These are phyloP conservation scores for Leccinum ochraceum DNA, from an alignment of 768 basidiomycete genomes.

Conservation along the genomic window DNA sequence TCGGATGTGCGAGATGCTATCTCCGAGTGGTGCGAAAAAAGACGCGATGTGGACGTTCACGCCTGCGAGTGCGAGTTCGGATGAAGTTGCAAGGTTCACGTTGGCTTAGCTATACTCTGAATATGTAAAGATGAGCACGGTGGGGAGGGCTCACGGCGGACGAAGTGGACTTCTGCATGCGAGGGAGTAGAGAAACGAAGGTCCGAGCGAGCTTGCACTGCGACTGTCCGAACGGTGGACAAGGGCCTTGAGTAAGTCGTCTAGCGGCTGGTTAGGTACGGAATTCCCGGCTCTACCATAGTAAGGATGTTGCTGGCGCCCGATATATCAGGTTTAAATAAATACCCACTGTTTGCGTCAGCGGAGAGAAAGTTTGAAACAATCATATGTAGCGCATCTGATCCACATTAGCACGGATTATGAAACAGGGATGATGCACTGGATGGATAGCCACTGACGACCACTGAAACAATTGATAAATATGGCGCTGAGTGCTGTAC, in stretches of 20 bases:
- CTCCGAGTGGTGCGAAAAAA: slow-evolving; percentile 8
- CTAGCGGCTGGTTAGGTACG: not conserved
- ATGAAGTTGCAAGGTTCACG: slow-evolving; percentile 13
- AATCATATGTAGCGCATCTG: too few species aligned
- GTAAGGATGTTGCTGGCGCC: not conserved
- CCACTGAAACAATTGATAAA: too few species aligned
- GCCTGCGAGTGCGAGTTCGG: slow-evolving; percentile 16
- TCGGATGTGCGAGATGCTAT: slow-evolving; percentile 9
- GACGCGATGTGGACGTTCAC: slow-evolving; percentile 13
- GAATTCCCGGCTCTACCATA: not conserved
- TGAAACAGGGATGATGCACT: too few species aligned
- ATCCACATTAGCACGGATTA: too few species aligned
- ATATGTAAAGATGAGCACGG: slow-evolving; percentile 14
- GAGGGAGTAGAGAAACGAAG: not conserved
- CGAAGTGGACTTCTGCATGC: not conserved
- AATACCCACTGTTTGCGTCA: not conserved
- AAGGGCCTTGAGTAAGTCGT: not conserved
- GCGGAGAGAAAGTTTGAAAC: not conserved
- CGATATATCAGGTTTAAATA: not conserved
- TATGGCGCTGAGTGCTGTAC: too few species aligned
- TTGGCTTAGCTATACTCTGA: slow-evolving; percentile 10
- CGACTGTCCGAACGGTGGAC: not conserved
- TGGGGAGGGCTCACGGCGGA: slow-evolving; percentile 3
- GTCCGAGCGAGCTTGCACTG: not conserved
- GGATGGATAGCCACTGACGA: too few species aligned